Conservation (phyloP, 768 basidiomycete species). For the Leccinum boreale region DNA sequence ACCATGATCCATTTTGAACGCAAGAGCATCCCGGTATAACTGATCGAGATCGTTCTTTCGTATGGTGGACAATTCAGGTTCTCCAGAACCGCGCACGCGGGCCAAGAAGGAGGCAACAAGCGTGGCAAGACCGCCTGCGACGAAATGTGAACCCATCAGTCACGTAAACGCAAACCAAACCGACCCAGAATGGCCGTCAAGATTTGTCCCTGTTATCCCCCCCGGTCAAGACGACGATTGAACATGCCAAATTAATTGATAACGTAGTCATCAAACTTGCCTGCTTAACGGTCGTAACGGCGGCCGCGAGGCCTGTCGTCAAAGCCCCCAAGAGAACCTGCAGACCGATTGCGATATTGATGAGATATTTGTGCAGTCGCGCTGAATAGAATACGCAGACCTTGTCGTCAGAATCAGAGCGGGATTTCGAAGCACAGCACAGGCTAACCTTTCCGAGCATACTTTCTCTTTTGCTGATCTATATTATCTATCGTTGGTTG, state of each 20-base stretch:
- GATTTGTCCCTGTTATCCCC: constrained; percentile 25
- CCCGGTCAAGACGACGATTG: background rate
- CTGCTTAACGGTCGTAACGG: constrained; percentile 37
- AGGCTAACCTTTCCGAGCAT: constrained; percentile 41
- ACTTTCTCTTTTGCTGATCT: constrained; percentile 42
- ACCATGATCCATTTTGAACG: constrained; percentile 58
- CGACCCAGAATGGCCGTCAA: constrained; percentile 40
- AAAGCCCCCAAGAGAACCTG: constrained; percentile 66
- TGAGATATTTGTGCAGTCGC: constrained; percentile 26
- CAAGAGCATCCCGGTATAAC: constrained; percentile 59
- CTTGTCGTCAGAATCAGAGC: constrained; percentile 11
- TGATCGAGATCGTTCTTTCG: constrained; percentile 61
- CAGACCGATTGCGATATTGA: constrained; percentile 52
- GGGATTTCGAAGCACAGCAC: background rate
- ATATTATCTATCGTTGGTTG: constrained; percentile 52
- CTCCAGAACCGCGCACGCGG: constrained; percentile 62
- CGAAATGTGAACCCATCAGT: background rate
- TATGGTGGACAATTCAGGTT: constrained; percentile 58
- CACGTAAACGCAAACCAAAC: constrained; percentile 3
- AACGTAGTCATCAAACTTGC: constrained; percentile 25
- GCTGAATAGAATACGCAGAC: background rate
- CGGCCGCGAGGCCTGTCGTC: constrained; percentile 61
- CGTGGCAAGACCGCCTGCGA: constrained; percentile 60
- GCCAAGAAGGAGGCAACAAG: constrained; percentile 71
- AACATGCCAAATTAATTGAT: too few relatives aligned